Evolutionary conservation across 495 filamentous ascomycete genomes (phyloP), one percentile per base, ranked within the genome.

Genomic region (Penicillium simplicissimum): DNA sequence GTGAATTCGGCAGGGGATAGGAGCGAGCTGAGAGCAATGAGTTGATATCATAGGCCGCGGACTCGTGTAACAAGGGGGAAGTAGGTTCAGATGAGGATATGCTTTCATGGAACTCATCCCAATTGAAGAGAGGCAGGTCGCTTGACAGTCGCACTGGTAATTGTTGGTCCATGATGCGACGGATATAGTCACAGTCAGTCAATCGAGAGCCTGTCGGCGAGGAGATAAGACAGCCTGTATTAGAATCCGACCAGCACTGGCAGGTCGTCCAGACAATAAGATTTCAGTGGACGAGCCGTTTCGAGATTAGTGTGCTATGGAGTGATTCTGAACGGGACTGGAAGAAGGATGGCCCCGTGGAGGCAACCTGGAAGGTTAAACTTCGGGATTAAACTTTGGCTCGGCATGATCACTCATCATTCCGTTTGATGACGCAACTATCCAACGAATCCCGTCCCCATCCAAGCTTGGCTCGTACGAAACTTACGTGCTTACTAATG

Each of bases 11-110:
- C 0, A 72, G 43, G 25, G 67, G 67, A 49, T 73, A 70, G 3
- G 70, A 73, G 43, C 64, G 66, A 25, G 69, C 62, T 7, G 68
- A 70, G 19, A 70, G 68, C 52, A 70, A 56, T 36, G 58, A 61
- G 8, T 48, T 59, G 8, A 70, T 51, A 36, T 70, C 51, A 31
- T 61, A 47, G 15, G 43, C 52, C 33, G 36, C 53, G 14, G 52
- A 38, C 33, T 37, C 52, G 0, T 55, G 52, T 38, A 55, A 55
- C 1, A 37, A 38, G 0, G 52, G 52, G 52, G 21, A 37, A 19
- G 15, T 54, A 13, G 52, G 31, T 54, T 54, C 52, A 33, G 52
- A 11, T 23, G 35, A 37, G 8, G 31, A 55, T 55, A 33, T 38
- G 45, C 45, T 25, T 37, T 21, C 15, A 55, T 21, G 52, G 33